Evolutionary conservation across 306 rosid species (phyloP).

Genomic region (Sesbania bispinosa): DNA sequence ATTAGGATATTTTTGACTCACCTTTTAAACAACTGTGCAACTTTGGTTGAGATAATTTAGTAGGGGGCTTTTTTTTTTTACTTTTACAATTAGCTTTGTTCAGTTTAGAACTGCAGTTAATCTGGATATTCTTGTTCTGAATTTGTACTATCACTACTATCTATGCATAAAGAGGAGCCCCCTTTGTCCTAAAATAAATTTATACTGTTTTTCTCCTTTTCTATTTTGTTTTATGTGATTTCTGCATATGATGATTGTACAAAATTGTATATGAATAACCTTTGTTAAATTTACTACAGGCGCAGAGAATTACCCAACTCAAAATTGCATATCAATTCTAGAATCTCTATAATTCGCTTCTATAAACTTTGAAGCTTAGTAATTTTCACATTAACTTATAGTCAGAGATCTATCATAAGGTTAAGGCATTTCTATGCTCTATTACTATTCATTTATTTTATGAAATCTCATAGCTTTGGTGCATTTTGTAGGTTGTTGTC

Average conservation of each 20-base stretch:
- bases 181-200: background rate
- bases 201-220: background rate
- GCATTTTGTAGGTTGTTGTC: too few species aligned
- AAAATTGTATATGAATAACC: background rate
- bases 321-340: background rate
- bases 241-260: background rate
- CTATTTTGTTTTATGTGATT: background rate
- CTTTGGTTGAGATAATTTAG: constrained; percentile 55
- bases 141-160: background rate
- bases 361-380: background rate
- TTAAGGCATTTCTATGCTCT: background rate
- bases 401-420: background rate
- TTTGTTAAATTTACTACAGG: background rate
- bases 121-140: background rate
- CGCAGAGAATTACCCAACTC: background rate
- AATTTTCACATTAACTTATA: background rate
- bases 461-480: too few species aligned
- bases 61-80: constrained; percentile 50
- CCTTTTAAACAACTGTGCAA: constrained; percentile 33
- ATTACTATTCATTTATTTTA: background rate
- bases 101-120: background rate
- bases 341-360: background rate
- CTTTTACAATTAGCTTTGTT: background rate
- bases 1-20: too few species aligned
- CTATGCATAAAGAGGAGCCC: background rate